phyloP scores from a whole-genome alignment of 2,329 filamentous ascomycete genomes.

The Leptographium wingfieldii region DNA sequence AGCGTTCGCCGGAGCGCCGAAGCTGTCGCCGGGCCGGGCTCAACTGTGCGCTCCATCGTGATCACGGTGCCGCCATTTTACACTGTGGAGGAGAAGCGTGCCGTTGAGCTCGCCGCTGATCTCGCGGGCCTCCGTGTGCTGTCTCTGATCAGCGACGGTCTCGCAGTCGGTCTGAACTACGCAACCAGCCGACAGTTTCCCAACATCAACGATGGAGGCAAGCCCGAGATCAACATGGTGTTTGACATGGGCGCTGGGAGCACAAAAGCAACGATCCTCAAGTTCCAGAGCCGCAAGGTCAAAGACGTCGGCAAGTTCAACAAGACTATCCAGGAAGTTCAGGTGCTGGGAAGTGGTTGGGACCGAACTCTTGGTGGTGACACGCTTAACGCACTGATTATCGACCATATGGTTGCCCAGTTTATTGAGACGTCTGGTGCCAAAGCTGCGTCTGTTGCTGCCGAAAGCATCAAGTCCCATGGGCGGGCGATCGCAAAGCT shows the following conservation, averaged over 20 bases:
- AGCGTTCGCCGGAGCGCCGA: conserved; percentile 86
- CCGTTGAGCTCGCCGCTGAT: conserved; percentile 71
- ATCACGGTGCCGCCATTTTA: conserved; percentile 87
- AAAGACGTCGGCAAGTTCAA: conserved; percentile 91
- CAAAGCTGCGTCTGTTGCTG: conserved; percentile 49
- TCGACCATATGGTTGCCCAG: conserved; percentile 75
- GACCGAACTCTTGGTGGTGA: conserved; percentile 86
- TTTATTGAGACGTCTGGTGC: conserved; percentile 60
- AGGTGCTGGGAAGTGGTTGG: conserved; percentile 76
- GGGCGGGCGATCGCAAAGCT: conserved; percentile 80
- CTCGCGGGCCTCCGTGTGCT: conserved; percentile 81
- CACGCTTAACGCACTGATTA: conserved; percentile 71
- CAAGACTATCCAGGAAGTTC: conserved; percentile 94
- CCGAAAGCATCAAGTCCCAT: conserved; percentile 54
- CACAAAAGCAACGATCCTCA: conserved; percentile 77
- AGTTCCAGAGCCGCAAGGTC: conserved; percentile 76
- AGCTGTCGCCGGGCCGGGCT: conserved; percentile 62
- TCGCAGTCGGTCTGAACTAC: conserved; percentile 91
- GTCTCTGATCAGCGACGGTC: conserved; percentile 72
- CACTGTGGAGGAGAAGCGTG: conserved; percentile 78
- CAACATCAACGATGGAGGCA: conserved; percentile 65
- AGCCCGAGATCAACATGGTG: conserved; percentile 83
- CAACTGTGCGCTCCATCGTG: conserved; percentile 65
- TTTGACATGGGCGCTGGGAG: conserved; percentile 98
- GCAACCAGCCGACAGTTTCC: conserved; percentile 86